Evolutionary conservation across 2,329 filamentous ascomycete species (phyloP).

Genomic region (Pseudocercospora pini-densiflorae): DNA sequence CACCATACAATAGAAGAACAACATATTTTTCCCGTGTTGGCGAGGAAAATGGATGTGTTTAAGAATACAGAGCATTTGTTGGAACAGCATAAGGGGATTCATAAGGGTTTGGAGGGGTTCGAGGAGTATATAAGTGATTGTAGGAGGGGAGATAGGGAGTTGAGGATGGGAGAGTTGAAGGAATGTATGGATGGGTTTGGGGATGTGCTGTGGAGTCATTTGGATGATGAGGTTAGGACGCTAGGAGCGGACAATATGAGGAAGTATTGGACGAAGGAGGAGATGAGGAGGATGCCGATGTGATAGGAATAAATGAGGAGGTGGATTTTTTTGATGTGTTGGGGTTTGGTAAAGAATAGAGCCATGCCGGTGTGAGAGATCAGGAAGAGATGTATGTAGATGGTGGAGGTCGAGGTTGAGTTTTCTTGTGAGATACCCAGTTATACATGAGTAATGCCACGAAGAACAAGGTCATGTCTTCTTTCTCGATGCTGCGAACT

Average conservation of each 20-base stretch:
- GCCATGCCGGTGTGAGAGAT: too few species aligned
- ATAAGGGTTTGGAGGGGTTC: conserved; percentile 57
- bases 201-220: conserved; percentile 76
- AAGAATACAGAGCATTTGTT: conserved; percentile 67
- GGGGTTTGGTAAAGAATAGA: too few species aligned
- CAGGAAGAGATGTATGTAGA: neutral
- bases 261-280: conserved; percentile 75
- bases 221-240: conserved; percentile 81
- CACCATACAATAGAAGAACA: conserved; percentile 78
- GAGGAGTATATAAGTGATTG: conserved; percentile 39
- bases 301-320: conserved; percentile 40
- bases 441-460: neutral
- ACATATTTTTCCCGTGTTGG: conserved; percentile 79
- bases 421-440: neutral
- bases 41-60: conserved; percentile 79
- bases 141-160: conserved; percentile 63
- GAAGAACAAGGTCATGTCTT: conserved; percentile 15
- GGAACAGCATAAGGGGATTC: conserved; percentile 77
- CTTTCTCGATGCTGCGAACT: conserved; percentile 41
- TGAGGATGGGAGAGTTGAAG: conserved; percentile 64
- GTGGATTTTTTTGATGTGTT: too few species aligned
- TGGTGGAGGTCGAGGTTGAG: neutral
- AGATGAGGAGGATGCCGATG: conserved; percentile 74
- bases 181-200: conserved; percentile 78
- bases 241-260: conserved; percentile 87